Evolutionary conservation across 345 rosid species (phyloP).

Genomic region (Gossypium bickii): DNA sequence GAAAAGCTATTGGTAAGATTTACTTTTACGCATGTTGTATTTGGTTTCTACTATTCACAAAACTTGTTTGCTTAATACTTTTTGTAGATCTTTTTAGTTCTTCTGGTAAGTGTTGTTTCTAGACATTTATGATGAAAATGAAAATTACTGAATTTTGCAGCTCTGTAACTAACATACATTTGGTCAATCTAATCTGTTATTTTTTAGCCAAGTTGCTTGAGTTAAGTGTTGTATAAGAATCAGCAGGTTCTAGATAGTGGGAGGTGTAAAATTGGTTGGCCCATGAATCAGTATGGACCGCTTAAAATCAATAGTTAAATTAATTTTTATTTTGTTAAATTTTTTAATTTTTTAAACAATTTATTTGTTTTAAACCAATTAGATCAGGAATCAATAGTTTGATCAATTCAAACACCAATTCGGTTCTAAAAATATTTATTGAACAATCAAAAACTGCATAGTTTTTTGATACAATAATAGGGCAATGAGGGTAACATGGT

Average conservation of each 20-base stretch:
- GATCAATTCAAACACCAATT: too few relatives aligned
- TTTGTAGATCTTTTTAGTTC: neutral
- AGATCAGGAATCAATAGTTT: too few relatives aligned
- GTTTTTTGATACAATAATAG: too few relatives aligned
- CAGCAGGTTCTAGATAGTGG: neutral
- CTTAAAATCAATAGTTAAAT: too few relatives aligned
- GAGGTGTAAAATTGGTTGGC: too few relatives aligned
- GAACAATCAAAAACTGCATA: too few relatives aligned
- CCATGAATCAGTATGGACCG: too few relatives aligned
- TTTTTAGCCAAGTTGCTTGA: neutral
- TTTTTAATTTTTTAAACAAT: too few relatives aligned
- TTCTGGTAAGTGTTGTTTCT: neutral
- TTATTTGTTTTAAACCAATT: too few relatives aligned
- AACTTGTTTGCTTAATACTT: neutral
- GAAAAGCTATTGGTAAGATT: slow-evolving; percentile 72
- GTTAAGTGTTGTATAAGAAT: neutral
- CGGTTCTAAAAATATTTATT: too few relatives aligned
- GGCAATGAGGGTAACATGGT: too few relatives aligned
- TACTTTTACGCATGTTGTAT: slow-evolving; percentile 19
- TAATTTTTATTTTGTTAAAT: too few relatives aligned
- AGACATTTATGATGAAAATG: neutral
- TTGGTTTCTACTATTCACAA: neutral
- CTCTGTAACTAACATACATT: neutral
- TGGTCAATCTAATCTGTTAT: neutral
- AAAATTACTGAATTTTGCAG: neutral